phyloP scores from a whole-genome alignment of 169 alveolate genomes.

The Plasmodium yoelii region DNA sequence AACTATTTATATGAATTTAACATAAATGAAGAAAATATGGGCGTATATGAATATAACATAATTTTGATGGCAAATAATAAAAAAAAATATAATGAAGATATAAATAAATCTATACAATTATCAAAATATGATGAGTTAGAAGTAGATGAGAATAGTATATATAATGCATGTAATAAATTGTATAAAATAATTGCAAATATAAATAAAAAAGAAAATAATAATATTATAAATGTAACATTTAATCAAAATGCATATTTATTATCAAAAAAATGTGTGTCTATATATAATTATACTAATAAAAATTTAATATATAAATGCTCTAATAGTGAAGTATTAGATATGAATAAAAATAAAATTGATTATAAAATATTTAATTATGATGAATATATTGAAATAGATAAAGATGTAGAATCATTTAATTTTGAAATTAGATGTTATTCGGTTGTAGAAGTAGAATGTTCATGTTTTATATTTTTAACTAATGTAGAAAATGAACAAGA shows the following conservation, averaged over 20 bases:
- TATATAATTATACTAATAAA: constrained; percentile 44
- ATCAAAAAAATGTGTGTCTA: constrained; percentile 21
- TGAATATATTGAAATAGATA: constrained; percentile 32
- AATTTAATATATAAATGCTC: constrained; percentile 27
- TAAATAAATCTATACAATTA: no score
- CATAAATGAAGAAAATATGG: constrained; percentile 27
- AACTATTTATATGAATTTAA: constrained; percentile 4
- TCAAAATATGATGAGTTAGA: background rate
- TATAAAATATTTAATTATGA: constrained; percentile 39
- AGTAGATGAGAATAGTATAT: background rate
- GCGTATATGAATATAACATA: constrained; percentile 55
- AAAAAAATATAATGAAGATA: no score
- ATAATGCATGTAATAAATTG: constrained; percentile 7
- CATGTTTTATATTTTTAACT: constrained; percentile 21
- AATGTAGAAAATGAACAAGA: constrained; percentile 50
- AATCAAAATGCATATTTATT: constrained; percentile 29
- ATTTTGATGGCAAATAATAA: background rate
- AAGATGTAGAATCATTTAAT: constrained; percentile 41
- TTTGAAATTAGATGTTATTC: constrained; percentile 57
- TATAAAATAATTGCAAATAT: constrained; percentile 55
- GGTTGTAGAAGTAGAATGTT: constrained; percentile 6
- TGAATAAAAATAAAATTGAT: constrained; percentile 15
- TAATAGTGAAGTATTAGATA: constrained; percentile 19
- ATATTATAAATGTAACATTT: constrained; percentile 7
- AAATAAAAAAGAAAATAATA: constrained; percentile 7